These are phyloP conservation scores for Penicillium robsamsonii DNA, from an alignment of 495 filamentous ascomycete species.

Conservation along the genomic window DNA sequence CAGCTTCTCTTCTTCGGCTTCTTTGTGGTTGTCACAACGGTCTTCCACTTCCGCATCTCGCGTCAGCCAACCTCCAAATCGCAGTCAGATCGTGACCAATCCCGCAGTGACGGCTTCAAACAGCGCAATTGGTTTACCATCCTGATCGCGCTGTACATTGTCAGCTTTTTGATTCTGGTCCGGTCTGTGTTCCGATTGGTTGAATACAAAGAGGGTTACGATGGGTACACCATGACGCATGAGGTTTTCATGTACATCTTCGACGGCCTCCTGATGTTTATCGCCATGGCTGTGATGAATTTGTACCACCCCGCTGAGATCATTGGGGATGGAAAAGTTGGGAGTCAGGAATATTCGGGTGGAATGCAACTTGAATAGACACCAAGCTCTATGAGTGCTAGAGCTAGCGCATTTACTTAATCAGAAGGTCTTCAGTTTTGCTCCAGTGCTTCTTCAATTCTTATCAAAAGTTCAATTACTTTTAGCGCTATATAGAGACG, in stretches of 20 bases:
- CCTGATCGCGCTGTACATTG: constrained; percentile 51
- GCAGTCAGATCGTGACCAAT: constrained; percentile 10
- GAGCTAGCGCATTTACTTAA: not conserved
- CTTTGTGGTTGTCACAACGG: constrained; percentile 37
- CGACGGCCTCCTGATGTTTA: constrained; percentile 58
- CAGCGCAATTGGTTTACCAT: constrained; percentile 49
- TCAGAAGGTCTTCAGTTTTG: not conserved
- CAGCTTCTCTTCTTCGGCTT: constrained; percentile 48
- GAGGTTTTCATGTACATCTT: constrained; percentile 65
- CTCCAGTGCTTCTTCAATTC: not conserved
- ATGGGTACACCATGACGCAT: constrained; percentile 49
- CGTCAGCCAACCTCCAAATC: constrained; percentile 20
- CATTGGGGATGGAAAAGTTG: constrained; percentile 25
- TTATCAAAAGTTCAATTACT: not conserved
- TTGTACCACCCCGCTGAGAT: constrained; percentile 32
- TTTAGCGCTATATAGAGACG: constrained; percentile 12
- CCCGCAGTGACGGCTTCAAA: constrained; percentile 16
- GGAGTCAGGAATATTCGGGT: constrained; percentile 3
- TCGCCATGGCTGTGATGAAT: constrained; percentile 53
- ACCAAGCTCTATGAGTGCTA: not conserved
- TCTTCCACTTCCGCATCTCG: constrained; percentile 41
- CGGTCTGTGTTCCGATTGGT: constrained; percentile 60
- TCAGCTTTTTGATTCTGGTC: constrained; percentile 56
- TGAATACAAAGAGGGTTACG: constrained; percentile 58
- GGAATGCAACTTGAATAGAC: constrained; percentile 10